These are phyloP conservation scores for Loxodes magnus DNA, from an alignment of 73 alveolate species.

Conservation along the genomic window DNA sequence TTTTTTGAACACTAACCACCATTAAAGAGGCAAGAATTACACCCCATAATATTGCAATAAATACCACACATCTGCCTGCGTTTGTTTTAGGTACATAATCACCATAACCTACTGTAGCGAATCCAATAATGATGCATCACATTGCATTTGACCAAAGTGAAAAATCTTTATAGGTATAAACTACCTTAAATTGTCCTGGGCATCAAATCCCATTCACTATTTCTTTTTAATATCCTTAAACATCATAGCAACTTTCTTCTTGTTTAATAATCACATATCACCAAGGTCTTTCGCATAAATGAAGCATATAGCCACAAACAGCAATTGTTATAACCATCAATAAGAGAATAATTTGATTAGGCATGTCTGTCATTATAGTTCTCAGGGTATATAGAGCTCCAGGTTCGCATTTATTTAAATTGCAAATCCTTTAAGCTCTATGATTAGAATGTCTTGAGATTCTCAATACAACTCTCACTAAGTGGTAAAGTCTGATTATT, in stretches of 20 bases:
- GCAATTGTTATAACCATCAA: conserved; percentile 25
- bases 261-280: neutral
- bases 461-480: neutral
- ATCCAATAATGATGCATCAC: conserved; percentile 15
- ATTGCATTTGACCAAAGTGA: no score
- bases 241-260: neutral
- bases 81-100: conserved; percentile 10
- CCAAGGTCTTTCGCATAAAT: conserved; percentile 36
- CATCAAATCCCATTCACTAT: no score
- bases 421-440: conserved; percentile 29
- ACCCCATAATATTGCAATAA: conserved; percentile 13
- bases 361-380: conserved; percentile 39
- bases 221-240: conserved; percentile 15
- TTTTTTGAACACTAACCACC: conserved; percentile 50
- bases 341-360: conserved; percentile 21
- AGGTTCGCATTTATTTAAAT: conserved; percentile 31
- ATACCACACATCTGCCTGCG: conserved; percentile 13
- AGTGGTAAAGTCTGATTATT: conserved; percentile 6
- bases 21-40: conserved; percentile 53
- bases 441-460: conserved; percentile 8
- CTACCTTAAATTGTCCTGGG: no score
- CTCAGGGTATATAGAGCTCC: conserved; percentile 35
- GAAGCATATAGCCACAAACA: conserved; percentile 19
- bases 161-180: no score
- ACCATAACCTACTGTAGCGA: conserved; percentile 24